A percentile compares a stretch with the other conserved stretches of the same genome.
These are phyloP conservation scores for Puccinellia tenuiflora DNA, from an alignment of 176 grass and related monocot species.

Conservation along the genomic window DNA sequence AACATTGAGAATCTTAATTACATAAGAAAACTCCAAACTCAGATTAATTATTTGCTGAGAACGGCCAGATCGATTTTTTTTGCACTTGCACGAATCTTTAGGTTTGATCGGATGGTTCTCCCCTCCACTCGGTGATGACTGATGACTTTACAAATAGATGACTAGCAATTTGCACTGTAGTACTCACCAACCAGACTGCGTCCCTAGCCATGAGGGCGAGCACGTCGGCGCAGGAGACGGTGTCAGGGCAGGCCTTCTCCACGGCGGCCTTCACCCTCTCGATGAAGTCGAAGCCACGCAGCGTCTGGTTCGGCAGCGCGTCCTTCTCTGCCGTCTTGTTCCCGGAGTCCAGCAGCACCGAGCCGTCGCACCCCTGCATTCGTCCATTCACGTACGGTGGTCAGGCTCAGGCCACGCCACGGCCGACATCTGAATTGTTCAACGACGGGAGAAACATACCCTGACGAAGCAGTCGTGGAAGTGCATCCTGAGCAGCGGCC, in stretches of 20 bases:
- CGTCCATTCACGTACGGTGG: background rate
- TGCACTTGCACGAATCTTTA: background rate
- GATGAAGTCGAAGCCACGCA: slow-evolving; percentile 64
- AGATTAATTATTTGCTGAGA: too few species aligned
- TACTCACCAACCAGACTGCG: slow-evolving; percentile 66
- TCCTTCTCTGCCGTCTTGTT: slow-evolving; percentile 66
- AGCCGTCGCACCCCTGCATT: slow-evolving; percentile 74
- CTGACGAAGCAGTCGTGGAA: slow-evolving; percentile 98
- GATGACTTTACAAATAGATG: too few species aligned
- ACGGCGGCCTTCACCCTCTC: slow-evolving; percentile 76
- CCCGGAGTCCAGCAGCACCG: slow-evolving; percentile 55
- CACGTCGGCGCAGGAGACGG: slow-evolving; percentile 80
- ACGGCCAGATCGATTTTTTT: too few species aligned
- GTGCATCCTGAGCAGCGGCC: slow-evolving; percentile 72
- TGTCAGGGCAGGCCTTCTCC: slow-evolving; percentile 61
- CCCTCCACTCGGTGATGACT: too few species aligned
- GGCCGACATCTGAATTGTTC: too few species aligned
- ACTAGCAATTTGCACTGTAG: background rate
- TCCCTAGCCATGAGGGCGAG: slow-evolving; percentile 69
- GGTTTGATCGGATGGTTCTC: background rate
- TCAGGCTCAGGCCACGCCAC: background rate
- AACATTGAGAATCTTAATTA: background rate
- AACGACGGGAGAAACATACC: slow-evolving; percentile 17
- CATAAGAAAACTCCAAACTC: too few species aligned
- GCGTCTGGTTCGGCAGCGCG: slow-evolving; percentile 52